A percentile compares a stretch with the other conserved stretches of the same genome.
Evolutionary conservation across 371 early-diverging fungal species (phyloP).

Genomic region (Polyrhizophydium stewartii): DNA sequence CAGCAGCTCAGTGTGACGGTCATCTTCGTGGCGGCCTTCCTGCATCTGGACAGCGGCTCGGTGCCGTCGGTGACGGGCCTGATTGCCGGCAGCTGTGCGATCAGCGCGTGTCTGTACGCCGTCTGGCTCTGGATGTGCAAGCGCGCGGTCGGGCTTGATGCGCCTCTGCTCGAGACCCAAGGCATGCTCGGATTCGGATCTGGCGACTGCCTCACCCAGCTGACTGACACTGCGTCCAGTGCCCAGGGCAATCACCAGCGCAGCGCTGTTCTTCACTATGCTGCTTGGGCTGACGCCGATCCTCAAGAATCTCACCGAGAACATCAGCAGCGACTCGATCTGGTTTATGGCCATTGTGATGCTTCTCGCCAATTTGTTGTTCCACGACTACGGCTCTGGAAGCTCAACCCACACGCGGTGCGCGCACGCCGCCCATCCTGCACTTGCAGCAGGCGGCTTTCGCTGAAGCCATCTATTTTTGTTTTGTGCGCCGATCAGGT

Average conservation of each 20-base stretch:
- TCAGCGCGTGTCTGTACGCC: background rate
- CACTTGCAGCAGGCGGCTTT: background rate
- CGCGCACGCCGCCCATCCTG: background rate
- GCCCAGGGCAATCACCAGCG: slow-evolving; percentile 23
- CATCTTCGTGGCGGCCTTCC: slow-evolving; percentile 83
- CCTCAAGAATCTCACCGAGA: slow-evolving; percentile 84
- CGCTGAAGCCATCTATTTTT: background rate
- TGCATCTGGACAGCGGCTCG: slow-evolving; percentile 55
- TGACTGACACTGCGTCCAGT: background rate
- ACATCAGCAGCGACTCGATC: slow-evolving; percentile 88
- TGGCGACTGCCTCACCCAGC: background rate
- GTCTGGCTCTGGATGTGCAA: background rate
- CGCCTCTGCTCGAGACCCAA: too few relatives aligned
- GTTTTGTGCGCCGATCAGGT: slow-evolving; percentile 54
- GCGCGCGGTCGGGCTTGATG: too few relatives aligned
- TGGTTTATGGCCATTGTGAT: slow-evolving; percentile 85
- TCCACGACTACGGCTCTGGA: slow-evolving; percentile 79
- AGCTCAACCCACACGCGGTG: slow-evolving; percentile 49
- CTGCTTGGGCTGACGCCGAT: slow-evolving; percentile 88
- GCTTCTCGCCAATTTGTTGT: slow-evolving; percentile 79
- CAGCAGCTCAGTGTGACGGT: slow-evolving; percentile 81
- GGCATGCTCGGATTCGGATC: background rate
- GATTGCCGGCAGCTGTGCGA: slow-evolving; percentile 33
- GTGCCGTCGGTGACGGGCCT: slow-evolving; percentile 60
- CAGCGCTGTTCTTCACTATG: slow-evolving; percentile 69